phyloP scores from a whole-genome alignment of 2,329 filamentous ascomycete species.

The Ophiostoma sp. region DNA sequence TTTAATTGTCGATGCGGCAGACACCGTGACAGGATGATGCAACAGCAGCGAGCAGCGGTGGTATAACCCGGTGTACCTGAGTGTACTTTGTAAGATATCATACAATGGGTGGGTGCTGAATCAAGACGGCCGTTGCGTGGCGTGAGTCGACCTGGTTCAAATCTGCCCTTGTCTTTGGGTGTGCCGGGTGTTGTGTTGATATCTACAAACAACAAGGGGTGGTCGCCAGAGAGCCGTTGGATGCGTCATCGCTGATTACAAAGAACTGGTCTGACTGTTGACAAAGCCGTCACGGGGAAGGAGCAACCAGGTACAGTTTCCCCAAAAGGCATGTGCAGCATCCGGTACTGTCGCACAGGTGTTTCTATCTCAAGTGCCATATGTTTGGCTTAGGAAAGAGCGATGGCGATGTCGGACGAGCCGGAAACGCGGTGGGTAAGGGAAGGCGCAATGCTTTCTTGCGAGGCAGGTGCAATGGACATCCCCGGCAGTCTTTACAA shows the following conservation, averaged over 20 bases:
- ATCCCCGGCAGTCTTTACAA: neutral
- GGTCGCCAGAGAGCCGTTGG: no score
- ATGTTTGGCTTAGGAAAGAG: neutral
- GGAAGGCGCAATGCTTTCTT: neutral
- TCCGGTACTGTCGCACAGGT: neutral
- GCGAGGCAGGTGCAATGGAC: neutral
- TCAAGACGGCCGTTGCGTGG: no score
- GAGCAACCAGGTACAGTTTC: neutral
- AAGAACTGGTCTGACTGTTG: neutral
- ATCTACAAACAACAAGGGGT: no score
- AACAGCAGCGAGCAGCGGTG: no score
- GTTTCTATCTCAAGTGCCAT: neutral
- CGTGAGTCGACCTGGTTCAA: no score
- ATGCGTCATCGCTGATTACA: neutral
- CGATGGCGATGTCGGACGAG: neutral
- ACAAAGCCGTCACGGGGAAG: neutral
- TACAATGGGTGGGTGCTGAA: no score
- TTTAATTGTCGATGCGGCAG: no score
- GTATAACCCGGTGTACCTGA: no score
- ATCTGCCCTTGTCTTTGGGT: no score
- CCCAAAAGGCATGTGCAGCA: conserved; percentile 2
- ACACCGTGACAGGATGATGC: no score
- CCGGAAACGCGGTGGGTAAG: neutral
- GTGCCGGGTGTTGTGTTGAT: no score
- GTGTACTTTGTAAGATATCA: no score